A percentile compares a stretch with the other conserved stretches of the same genome.
Evolutionary conservation across 2,329 filamentous ascomycete genomes (phyloP).

Genomic region (Venturia carpophila): DNA sequence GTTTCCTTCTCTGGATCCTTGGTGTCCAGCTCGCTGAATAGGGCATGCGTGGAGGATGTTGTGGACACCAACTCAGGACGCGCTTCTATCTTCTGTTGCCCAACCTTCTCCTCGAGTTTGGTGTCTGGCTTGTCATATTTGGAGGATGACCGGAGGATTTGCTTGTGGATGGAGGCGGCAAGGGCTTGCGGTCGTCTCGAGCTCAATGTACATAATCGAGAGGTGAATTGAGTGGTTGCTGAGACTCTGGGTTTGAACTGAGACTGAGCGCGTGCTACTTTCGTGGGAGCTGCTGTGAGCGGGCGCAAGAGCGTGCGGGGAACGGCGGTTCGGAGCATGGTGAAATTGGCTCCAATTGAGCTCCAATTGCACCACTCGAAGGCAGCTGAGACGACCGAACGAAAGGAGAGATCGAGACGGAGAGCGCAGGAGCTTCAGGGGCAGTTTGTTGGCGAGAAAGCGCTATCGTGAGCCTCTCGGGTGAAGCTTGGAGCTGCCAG

Average conservation of each 20-base stretch:
- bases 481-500: too few species aligned
- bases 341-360: conserved; percentile 13
- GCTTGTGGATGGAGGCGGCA: conserved; percentile 37
- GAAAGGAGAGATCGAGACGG: not conserved
- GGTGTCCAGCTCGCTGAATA: conserved; percentile 34
- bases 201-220: conserved; percentile 35
- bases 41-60: conserved; percentile 43
- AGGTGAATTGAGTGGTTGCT: conserved; percentile 30
- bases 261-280: conserved; percentile 2
- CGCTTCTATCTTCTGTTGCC: conserved; percentile 48
- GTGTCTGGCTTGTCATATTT: conserved; percentile 39
- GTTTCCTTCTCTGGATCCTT: conserved; percentile 29
- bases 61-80: conserved; percentile 54
- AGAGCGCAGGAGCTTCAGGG: not conserved
- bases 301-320: conserved; percentile 13
- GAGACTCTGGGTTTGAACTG: conserved; percentile 3
- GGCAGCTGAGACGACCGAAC: not conserved
- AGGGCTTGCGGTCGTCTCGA: conserved; percentile 29
- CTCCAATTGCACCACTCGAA: conserved; percentile 1
- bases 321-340: conserved; percentile 12
- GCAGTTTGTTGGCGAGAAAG: not conserved
- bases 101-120: conserved; percentile 49
- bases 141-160: not conserved
- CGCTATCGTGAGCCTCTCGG: not conserved
- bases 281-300: not conserved